Conservation (phyloP, 495 filamentous ascomycete species). For the Chaetomium fimeti region DNA sequence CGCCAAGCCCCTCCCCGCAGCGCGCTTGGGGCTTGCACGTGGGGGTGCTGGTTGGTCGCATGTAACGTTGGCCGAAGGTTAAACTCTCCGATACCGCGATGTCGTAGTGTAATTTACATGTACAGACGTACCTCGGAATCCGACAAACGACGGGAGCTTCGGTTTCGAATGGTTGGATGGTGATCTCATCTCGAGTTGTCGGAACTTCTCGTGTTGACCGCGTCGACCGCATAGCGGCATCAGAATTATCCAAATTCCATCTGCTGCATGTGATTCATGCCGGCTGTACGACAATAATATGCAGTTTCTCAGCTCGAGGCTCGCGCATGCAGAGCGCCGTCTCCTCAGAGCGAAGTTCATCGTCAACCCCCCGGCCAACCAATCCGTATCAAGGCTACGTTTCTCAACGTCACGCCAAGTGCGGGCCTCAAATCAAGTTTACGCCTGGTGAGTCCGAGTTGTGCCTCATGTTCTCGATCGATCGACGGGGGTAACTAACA, state of each 20-base stretch:
- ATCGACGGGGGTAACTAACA: not conserved
- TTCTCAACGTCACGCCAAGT: conserved; percentile 37
- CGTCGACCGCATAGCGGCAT: not conserved
- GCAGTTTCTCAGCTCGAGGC: conserved; percentile 2
- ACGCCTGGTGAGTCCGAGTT: conserved; percentile 40
- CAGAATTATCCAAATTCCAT: not conserved
- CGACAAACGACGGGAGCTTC: too few relatives aligned
- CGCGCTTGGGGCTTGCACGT: not conserved
- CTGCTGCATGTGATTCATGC: not conserved
- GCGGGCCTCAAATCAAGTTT: conserved; percentile 47
- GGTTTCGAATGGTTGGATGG: not conserved
- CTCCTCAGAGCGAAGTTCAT: not conserved
- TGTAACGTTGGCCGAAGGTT: not conserved
- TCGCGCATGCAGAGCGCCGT: not conserved
- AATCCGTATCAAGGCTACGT: conserved; percentile 12
- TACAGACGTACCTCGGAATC: not conserved
- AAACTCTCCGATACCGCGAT: not conserved
- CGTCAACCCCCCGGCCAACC: conserved; percentile 1
- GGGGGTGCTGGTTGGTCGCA: not conserved
- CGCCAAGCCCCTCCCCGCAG: not conserved
- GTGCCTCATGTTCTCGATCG: not conserved
- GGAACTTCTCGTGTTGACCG: not conserved
- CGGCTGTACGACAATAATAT: not conserved
- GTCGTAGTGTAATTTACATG: not conserved
- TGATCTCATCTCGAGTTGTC: not conserved